Base-by-base conservation (phyloP, 2,329 filamentous ascomycete genomes). In the Nigrospora osmanthi region DNA sequence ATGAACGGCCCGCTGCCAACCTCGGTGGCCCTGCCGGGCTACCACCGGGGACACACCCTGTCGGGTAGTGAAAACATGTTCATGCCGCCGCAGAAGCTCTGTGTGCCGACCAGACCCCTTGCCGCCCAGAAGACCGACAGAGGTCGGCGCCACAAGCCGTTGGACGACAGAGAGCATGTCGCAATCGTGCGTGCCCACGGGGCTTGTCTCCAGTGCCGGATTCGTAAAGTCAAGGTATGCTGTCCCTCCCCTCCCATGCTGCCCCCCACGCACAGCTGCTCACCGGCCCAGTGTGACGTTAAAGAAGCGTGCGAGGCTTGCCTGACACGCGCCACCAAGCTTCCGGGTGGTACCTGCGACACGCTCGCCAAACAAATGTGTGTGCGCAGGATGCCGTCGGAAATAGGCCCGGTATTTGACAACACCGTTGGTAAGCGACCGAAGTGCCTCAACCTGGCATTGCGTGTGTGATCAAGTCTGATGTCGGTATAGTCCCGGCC, bases 191-290 rank as follows among this genome's bases (percentile, higher is more conserved):
- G 73, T 51, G 69, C 71, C 54, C 63, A 62, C 52, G 68, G 68
- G 47, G 70, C 72, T 32, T 76, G 73, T 52, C 62, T 69, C 44
- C 67, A 66, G 46, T 76, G 73, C 57, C 70, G 66, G 51, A 63
- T 70, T 49, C 66, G 64, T 51, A 75, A 73, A 61, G 66, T 68
- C 52, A 59, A 62, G 53, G 73, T 75, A 66, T 66, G 70, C 55
- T 38, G 30, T 34, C 30, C 38, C 35, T 23, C 19, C 45, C 48
- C 41, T 46, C 45, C 46, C 45, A 55, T 58, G 60, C n/a, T 17
- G 30, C 31, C 37, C 35, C 19, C 46, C 34, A 51, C 56, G 45
- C 53, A 45, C 45, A 33, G 34, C 40, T 47, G 42, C 38, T 42
- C 35, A 13, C 16, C 60, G 39, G 49, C 51, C n/a, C 53, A 62